Evolutionary conservation across 768 basidiomycete genomes (phyloP), one percentile per base, ranked within the genome.

Genomic region (Termitomyces sp.): DNA sequence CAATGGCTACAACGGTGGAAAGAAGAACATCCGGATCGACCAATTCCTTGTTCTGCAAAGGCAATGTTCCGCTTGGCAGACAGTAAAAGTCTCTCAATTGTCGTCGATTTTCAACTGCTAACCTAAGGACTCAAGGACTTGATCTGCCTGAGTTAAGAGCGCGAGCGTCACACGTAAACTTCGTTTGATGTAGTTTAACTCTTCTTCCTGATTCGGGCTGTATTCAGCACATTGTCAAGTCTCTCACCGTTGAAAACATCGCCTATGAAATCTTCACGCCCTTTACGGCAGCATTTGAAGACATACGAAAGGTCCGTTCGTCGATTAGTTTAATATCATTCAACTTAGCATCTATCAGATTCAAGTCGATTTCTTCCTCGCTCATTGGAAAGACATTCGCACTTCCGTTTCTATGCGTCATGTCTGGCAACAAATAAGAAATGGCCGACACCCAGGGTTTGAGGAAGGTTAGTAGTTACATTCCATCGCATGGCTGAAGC

Each of bases 211-310:
- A 52, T 11, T 14, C 9, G 0, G 28, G 36, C 8, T 55, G 22
- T n/a, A 7, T 52, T 30, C 45, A 91, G 82, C 87, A 93, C 68
- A 94, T 95, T 46, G 74, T 84, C 61, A 86, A 83, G 60, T 85
- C 85, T 0, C 79, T 95, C 46, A 86, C 84, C 0, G 82, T 88
- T 13, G 82, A 88, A 14, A 94, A 93, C 68, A 87, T 94, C 52
- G 87, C 89, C 2, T 86, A 88, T 62, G 92, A 95, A 67, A 85
- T 89, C 38, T 95, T 95, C 66, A 90, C 88, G 11, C 83, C 86
- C 0, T 94, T 95, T 72, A 86, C 90, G 5, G 87, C 88, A 5
- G 83, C 85, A 0, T 94, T 91, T 63, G 86, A 88, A 53, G 87
- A 90, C 45, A 84, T 95, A 28, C 78, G 92, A 52, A 90, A 88